A percentile compares a stretch with the other conserved stretches of the same genome.
phyloP scores from a whole-genome alignment of 257 asterid genomes.

The Solanum etuberosum region DNA sequence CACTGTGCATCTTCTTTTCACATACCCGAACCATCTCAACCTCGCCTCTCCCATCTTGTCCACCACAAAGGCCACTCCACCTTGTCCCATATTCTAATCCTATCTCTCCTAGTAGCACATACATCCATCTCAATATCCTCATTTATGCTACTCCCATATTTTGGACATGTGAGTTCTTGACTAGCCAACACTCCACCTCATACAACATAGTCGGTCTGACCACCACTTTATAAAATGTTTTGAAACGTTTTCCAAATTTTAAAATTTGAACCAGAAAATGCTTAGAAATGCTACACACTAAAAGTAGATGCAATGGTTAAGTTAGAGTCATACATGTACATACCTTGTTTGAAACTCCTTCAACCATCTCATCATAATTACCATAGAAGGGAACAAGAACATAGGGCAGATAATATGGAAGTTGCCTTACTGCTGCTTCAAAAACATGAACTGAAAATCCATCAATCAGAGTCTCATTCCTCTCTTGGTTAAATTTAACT shows the following conservation, averaged over 20 bases:
- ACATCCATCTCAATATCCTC: not conserved
- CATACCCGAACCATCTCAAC: not conserved
- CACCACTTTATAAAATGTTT: not conserved
- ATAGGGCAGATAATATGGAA: conserved; percentile 35
- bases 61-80: not conserved
- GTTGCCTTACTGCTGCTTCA: conserved; percentile 31
- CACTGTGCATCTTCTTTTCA: not conserved
- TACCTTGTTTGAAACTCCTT: conserved; percentile 49
- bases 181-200: not conserved
- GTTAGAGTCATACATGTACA: not conserved
- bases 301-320: not conserved
- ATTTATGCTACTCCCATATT: not conserved
- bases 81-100: not conserved
- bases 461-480: conserved; percentile 13
- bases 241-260: not conserved
- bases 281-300: not conserved
- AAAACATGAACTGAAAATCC: conserved; percentile 59
- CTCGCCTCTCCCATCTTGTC: not conserved
- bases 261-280: not conserved
- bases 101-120: not conserved
- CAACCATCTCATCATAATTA: conserved; percentile 48
- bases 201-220: not conserved
- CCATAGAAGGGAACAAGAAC: conserved; percentile 33
- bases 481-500: conserved; percentile 14
- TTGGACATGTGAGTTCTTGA: not conserved